Conservation (phyloP, 2,329 filamentous ascomycete genomes). For the Metarhizium brunneum region DNA sequence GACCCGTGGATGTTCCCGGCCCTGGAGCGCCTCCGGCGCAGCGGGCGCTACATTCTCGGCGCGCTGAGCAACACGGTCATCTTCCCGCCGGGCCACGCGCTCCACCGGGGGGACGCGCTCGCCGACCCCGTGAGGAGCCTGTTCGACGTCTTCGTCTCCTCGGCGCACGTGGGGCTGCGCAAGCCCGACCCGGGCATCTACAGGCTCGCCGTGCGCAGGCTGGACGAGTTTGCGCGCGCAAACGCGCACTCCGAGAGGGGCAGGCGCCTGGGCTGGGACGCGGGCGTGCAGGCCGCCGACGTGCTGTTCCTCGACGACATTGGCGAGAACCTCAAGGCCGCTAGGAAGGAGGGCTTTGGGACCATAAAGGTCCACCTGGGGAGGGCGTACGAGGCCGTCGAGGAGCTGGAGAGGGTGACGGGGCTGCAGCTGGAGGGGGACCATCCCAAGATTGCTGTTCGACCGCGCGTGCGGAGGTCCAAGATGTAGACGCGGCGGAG, state of each 20-base stretch:
- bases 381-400: constrained; percentile 69
- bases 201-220: constrained; percentile 55
- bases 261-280: constrained; percentile 32
- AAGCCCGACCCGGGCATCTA: constrained; percentile 86
- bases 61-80: constrained; percentile 86
- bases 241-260: constrained; percentile 34
- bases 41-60: constrained; percentile 60
- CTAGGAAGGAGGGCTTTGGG: constrained; percentile 60
- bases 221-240: constrained; percentile 52
- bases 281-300: constrained; percentile 51
- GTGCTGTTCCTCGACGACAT: constrained; percentile 90
- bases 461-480: constrained; percentile 21
- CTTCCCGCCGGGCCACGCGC: constrained; percentile 66
- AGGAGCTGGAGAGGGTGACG: constrained; percentile 66
- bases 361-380: constrained; percentile 83
- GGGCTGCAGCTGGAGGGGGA: constrained; percentile 53
- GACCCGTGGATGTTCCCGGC: constrained; percentile 90
- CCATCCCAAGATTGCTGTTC: constrained; percentile 40
- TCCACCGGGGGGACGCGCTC: constrained; percentile 42
- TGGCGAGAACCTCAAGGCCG: constrained; percentile 82
- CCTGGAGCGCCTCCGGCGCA: constrained; percentile 56
- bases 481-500: constrained; percentile 25
- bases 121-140: constrained; percentile 50
- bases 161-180: constrained; percentile 75
- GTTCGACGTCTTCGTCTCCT: constrained; percentile 85